Base-by-base conservation (phyloP, 495 filamentous ascomycete species). In the Lasiosphaeria miniovina region DNA sequence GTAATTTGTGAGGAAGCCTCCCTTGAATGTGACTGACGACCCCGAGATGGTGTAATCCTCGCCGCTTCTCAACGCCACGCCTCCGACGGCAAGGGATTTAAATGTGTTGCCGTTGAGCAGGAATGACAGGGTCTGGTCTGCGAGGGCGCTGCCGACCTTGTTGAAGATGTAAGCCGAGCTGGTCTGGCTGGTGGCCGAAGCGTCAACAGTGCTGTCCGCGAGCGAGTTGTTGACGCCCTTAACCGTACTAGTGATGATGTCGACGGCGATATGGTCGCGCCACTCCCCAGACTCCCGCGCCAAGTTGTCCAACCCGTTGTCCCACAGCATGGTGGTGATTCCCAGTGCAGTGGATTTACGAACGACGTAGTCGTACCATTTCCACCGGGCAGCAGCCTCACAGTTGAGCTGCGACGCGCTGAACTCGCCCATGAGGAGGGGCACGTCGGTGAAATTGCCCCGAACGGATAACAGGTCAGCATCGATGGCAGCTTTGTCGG, bases 341-440 rank as follows among this genome's bases (percentile, higher is more conserved):
- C 76, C 67, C 59, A 80, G 77, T 32, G 77, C 68, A 12, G 62
- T 70, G 2, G 79, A 76, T 1, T 73, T 77, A 34, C 75, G 75
- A 55, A 81, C 67, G 59, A 87, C 75, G 57, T 74, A 73, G 70
- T 86, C 81, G 55, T 75, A 78, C 57, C 83, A 88, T 57, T 80
- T 81, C 78, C 85, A 85, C 48, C 82, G 73, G 3, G 76, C 82
- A 31, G 78, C 81, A 0, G 77, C 73, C 63, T 88, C 85, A 17
- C 76, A 79, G 54, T 75, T 75, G 5, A 58, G 63, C 4, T 75
- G 71, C 0, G 74, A 76, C 14, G 81, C 79, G 58, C 79, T 75
- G 61, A 77, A 88, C 73, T 88, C 85, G n/a, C 85, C 82, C 17
- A 88, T 67, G 5, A 86, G 61, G 3, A 85, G 67, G 5, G 84